Conservation (phyloP, 805 yeast genomes). For the Schizosaccharomyces japonicus region DNA sequence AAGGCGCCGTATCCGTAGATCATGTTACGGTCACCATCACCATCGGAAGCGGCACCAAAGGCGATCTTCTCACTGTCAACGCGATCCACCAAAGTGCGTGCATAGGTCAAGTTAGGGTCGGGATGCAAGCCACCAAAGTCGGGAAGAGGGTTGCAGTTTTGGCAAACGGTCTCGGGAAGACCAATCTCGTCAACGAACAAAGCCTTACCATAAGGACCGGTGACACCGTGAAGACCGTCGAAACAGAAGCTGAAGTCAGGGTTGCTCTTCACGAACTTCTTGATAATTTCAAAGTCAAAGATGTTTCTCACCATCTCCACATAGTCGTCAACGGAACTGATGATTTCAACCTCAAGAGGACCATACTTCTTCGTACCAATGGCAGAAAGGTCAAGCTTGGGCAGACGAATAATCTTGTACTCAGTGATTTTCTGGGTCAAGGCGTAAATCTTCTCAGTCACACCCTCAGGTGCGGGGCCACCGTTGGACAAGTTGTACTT, state of each 20-base stretch:
- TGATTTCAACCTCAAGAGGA: constrained; percentile 49
- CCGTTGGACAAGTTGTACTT: constrained; percentile 88
- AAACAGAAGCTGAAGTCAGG: constrained; percentile 51
- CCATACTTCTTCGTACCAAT: constrained; percentile 34
- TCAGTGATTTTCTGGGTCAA: constrained; percentile 31
- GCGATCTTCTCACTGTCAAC: constrained; percentile 68
- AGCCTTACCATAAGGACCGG: constrained; percentile 83
- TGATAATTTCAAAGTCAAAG: constrained; percentile 68
- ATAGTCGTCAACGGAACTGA: constrained; percentile 61
- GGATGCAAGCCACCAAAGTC: constrained; percentile 97
- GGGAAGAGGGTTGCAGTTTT: constrained; percentile 55
- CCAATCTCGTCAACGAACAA: constrained; percentile 72
- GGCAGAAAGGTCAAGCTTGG: constrained; percentile 35
- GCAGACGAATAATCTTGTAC: constrained; percentile 42
- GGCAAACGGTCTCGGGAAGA: constrained; percentile 42
- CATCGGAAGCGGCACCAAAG: constrained; percentile 97
- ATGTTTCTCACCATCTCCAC: constrained; percentile 57
- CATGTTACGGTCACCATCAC: constrained; percentile 98
- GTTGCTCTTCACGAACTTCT: constrained; percentile 31
- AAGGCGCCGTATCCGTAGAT: constrained; percentile 85
- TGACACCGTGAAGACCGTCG: constrained; percentile 83
- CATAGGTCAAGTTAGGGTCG: constrained; percentile 91
- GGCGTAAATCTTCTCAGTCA: constrained; percentile 68
- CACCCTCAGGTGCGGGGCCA: constrained; percentile 93
- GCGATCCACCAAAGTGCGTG: constrained; percentile 56